Evolutionary conservation across 208 protist species (phyloP).

Genomic region (Acanthamoeba triangularis): DNA sequence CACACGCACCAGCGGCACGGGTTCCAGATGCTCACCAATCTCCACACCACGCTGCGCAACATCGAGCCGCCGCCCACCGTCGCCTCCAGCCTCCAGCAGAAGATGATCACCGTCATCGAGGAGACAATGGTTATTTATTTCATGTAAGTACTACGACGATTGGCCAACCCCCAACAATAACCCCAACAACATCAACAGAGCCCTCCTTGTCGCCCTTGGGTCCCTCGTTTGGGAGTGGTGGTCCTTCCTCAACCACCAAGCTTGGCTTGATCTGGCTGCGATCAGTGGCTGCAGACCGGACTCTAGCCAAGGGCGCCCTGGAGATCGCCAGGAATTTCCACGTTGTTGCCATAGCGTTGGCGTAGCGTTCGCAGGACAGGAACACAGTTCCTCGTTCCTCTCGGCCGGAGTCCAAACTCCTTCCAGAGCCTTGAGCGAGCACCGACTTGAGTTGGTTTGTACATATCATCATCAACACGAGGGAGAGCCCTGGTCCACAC

Average conservation of each 20-base stretch:
- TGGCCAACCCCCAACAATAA: not conserved
- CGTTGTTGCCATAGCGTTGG: not conserved
- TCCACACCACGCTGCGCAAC: not conserved
- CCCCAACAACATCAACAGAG: not conserved
- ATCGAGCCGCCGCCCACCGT: constrained; percentile 32
- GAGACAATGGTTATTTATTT: constrained; percentile 49
- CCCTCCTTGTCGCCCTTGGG: not conserved
- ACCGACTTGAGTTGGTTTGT: no score
- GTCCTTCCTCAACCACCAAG: no score
- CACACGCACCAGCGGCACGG: constrained; percentile 26
- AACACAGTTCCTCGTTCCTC: no score
- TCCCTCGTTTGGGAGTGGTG: no score
- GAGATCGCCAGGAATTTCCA: not conserved
- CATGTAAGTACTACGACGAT: not conserved
- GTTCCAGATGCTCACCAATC: not conserved
- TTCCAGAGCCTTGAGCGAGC: no score
- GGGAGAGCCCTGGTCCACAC: no score
- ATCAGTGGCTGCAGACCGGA: no score
- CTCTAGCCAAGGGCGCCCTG: no score
- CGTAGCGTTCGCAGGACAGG: no score
- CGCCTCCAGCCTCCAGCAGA: not conserved
- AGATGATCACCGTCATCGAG: constrained; percentile 15
- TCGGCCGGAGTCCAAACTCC: no score
- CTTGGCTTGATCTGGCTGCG: no score
- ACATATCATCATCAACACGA: no score